Evolutionary conservation across 2,329 filamentous ascomycete species (phyloP), one percentile per base, ranked within the genome.

Genomic region (Cordyceps farinosa): DNA sequence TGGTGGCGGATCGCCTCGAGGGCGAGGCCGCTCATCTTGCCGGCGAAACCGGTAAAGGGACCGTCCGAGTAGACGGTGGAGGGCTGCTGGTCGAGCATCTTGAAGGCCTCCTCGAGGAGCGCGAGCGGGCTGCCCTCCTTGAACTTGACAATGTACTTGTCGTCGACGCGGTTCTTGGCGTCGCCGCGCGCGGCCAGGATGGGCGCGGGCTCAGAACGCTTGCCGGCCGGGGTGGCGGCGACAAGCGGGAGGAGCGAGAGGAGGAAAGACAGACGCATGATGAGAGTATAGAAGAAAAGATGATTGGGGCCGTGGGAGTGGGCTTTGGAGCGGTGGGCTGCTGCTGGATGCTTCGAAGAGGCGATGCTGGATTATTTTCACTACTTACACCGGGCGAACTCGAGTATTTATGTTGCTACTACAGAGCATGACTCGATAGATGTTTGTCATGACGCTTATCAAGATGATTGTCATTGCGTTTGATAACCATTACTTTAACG

Each of bases 121-220:
- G 40, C 56, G 48, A 70, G 68, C 13, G 53, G 29, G 29, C 51
- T 56, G 36, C 64, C 62, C 6, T 65, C 63, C 36, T 63, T 63
- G 44, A 70, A 58, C 29, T 66, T 67, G 57, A 70, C 67, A 54
- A 70, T 69, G 61, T 68, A 70, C 64, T 68, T 69, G 66, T 65
- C 58, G 9, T 52, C 53, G 30, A 69, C 56, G 27, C 66, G 29
- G 15, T 60, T 38, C 40, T 54, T 60, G 40, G 52, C 38, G n/a
- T 56, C 65, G 45, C 63, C 66, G 22, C 67, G 64, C 7, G 65
- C 52, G 15, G 47, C 52, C 27, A 67, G 62, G 10, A 69, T 30
- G 15, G 68, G 67, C 3, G 64, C 67, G 30, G 66, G 67, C 50
- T 63, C 64, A 15, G 63, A 51, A 32, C 66, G 67, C 34, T 63